Evolutionary conservation across 768 basidiomycete genomes (phyloP).

Genomic region (Gloeopeniophorella convolvens): DNA sequence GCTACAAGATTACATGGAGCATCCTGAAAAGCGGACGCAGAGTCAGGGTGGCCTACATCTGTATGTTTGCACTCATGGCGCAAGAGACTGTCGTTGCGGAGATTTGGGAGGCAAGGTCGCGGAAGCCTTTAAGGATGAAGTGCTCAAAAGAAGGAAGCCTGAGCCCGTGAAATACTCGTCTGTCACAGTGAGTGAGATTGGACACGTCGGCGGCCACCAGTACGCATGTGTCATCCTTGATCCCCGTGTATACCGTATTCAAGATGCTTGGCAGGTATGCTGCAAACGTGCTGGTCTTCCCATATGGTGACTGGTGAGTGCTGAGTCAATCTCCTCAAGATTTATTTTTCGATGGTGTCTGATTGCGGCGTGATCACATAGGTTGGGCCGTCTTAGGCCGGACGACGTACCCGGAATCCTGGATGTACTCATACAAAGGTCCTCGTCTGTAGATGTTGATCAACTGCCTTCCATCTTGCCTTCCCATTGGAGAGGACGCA

Average conservation of each 20-base stretch:
- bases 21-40: background rate
- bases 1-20: slow-evolving; percentile 22
- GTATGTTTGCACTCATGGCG: slow-evolving; percentile 75
- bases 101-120: slow-evolving; percentile 54
- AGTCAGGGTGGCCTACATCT: slow-evolving; percentile 33
- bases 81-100: slow-evolving; percentile 76
- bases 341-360: no score
- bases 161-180: slow-evolving; percentile 21
- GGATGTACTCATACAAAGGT: slow-evolving; percentile 33
- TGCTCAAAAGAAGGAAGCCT: slow-evolving; percentile 30
- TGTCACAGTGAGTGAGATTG: slow-evolving; percentile 54
- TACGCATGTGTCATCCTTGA: slow-evolving; percentile 31
- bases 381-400: slow-evolving; percentile 58
- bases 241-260: background rate
- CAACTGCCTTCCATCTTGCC: slow-evolving; percentile 34
- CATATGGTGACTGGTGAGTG: slow-evolving; percentile 68
- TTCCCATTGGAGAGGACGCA: slow-evolving; percentile 63
- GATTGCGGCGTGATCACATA: no score
- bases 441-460: slow-evolving; percentile 24
- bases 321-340: no score
- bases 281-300: slow-evolving; percentile 62
- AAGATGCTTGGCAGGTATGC: slow-evolving; percentile 43
- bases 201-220: slow-evolving; percentile 84
- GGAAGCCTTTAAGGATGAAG: slow-evolving; percentile 46
- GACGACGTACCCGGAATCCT: slow-evolving; percentile 51